Percentiles rank a stretch among this genome's conserved stretches.
phyloP scores from a whole-genome alignment of 352 stramenopile genomes.

The Phytophthora cajani region DNA sequence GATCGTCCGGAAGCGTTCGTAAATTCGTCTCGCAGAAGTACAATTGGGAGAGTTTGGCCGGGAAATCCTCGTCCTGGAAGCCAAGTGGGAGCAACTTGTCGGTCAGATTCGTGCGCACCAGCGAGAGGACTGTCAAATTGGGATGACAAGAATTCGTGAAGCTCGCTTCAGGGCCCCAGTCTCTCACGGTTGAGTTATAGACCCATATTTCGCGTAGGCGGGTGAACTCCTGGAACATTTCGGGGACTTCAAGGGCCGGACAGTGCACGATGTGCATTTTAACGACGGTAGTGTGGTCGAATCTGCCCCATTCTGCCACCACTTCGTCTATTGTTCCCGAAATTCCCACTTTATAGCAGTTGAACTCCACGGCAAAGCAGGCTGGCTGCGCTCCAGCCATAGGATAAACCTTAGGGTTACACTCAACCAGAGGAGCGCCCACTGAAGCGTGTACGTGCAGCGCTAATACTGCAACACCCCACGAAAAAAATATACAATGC shows the following conservation, averaged over 20 bases:
- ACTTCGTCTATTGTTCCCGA: constrained; percentile 10
- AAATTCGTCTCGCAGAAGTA: constrained; percentile 38
- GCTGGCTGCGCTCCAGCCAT: constrained; percentile 31
- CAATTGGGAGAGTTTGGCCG: constrained; percentile 28
- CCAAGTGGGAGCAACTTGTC: constrained; percentile 34
- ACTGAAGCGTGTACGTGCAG: constrained; percentile 25
- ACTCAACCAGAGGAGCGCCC: constrained; percentile 13
- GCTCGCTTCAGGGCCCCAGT: constrained; percentile 30
- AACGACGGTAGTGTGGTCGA: constrained; percentile 29
- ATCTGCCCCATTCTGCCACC: constrained; percentile 1
- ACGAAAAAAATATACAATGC: constrained; percentile 10
- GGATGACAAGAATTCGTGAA: constrained; percentile 35
- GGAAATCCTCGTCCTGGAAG: constrained; percentile 37
- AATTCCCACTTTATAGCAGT: constrained; percentile 30
- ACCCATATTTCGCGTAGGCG: constrained; percentile 33
- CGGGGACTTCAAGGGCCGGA: constrained; percentile 34
- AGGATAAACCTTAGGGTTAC: constrained; percentile 23
- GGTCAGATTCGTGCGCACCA: constrained; percentile 38
- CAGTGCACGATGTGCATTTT: constrained; percentile 41
- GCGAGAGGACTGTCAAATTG: constrained; percentile 28
- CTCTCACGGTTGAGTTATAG: constrained; percentile 43
- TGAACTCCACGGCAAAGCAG: constrained; percentile 36
- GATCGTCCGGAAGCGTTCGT: constrained; percentile 28
- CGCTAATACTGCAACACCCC: constrained; percentile 18
- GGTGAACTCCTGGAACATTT: constrained; percentile 33